Evolutionary conservation across 2,329 filamentous ascomycete genomes (phyloP), one percentile per base, ranked within the genome.

Genomic region (Botrytis medusae): DNA sequence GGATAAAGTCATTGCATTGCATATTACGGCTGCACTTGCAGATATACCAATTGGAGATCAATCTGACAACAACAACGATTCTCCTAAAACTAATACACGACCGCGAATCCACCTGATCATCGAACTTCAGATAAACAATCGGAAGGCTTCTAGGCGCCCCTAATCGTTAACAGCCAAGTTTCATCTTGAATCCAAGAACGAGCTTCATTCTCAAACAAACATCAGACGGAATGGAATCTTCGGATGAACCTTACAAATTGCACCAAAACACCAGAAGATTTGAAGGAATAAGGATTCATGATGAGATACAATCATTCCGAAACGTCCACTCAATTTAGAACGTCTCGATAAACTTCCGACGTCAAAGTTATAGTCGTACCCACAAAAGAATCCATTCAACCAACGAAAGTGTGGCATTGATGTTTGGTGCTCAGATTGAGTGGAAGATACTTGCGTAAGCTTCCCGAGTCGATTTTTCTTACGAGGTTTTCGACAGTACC

Each of bases 361-460:
- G 34, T 22, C 48, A 42, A 68, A 68, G 12, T 67, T 32, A 42
- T 57, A 51, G 32, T 32, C 25, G 46, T 37, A 20, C 40, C 61
- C 61, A 64, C 61, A 64, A 64, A 44, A 44, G 40, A 32, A 64
- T 46, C 61, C 10, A 32, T 32, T 64, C 40, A 29, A 64, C 64
- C 64, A 67, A 51, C 46, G 25, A 40, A 22, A 67, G 40, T 54
- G 44, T 37, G 4, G 64, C 22, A 67, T 54, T 67, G 64, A 67
- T 67, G 64, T 22, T 54, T 67, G 63, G 44, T n/a, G 40, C 51
- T 63, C 60, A 63, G 60, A 63, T 40, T 63, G 60, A 63, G 25
- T 25, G 32, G 18, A 60, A 60, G 57, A 57, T 60, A 60, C 57
- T 60, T 60, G 57, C 57, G 57, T 60, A 60, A 60, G 32, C 57